phyloP scores from a whole-genome alignment of 495 filamentous ascomycete species.

The Gamarada debralockiae region DNA sequence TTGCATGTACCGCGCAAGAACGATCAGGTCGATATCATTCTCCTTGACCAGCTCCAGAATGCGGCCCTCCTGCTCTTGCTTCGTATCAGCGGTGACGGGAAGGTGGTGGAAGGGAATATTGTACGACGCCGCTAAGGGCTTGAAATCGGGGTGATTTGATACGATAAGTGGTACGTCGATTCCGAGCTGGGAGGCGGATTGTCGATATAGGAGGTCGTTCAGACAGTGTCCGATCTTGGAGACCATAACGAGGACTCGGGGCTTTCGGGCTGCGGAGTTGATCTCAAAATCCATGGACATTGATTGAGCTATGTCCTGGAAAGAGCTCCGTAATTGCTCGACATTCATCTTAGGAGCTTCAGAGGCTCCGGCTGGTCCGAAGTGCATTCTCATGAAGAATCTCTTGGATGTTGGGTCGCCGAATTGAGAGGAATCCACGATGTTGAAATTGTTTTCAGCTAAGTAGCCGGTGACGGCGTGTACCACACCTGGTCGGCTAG shows the following conservation, averaged over 20 bases:
- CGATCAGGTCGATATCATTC: constrained; percentile 65
- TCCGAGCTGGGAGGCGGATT: constrained; percentile 56
- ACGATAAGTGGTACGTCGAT: constrained; percentile 67
- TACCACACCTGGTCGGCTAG: constrained; percentile 31
- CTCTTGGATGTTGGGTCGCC: constrained; percentile 58
- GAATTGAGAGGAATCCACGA: constrained; percentile 72
- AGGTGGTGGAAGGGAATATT: constrained; percentile 71
- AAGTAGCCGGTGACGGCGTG: constrained; percentile 71
- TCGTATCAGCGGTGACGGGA: constrained; percentile 66
- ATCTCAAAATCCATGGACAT: constrained; percentile 62
- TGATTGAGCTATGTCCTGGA: constrained; percentile 50
- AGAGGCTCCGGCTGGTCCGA: constrained; percentile 41
- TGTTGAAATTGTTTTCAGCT: constrained; percentile 62
- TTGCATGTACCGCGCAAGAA: constrained; percentile 81
- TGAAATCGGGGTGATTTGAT: constrained; percentile 72
- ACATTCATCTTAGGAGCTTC: constrained; percentile 38
- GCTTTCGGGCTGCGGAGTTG: constrained; percentile 55
- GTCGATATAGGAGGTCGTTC: constrained; percentile 74
- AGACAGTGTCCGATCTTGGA: constrained; percentile 78
- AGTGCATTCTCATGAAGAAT: constrained; percentile 79
- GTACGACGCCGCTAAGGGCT: constrained; percentile 60
- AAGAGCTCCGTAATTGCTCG: constrained; percentile 35
- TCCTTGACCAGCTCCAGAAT: constrained; percentile 61
- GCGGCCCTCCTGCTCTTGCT: constrained; percentile 62
- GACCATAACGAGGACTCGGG: constrained; percentile 73